These are phyloP conservation scores for Senecio squalidus DNA, from an alignment of 140 eudicot species.

Conservation along the genomic window DNA sequence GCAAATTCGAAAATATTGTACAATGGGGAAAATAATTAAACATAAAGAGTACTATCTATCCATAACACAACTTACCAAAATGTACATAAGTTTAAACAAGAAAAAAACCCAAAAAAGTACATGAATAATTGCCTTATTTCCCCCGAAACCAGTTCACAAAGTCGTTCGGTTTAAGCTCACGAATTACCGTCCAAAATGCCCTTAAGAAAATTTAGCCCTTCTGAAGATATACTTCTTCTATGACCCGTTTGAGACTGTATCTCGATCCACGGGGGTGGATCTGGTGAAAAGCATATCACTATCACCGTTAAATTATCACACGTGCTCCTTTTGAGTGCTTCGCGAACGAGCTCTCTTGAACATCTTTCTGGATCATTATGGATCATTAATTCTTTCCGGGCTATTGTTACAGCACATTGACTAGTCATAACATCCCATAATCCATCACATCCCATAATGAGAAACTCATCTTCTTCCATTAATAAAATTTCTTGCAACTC, in stretches of 20 bases:
- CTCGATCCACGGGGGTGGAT: constrained; percentile 83
- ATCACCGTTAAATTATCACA: constrained; percentile 70
- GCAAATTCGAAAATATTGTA: constrained; percentile 20
- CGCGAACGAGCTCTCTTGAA: constrained; percentile 64
- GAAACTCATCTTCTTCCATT: constrained; percentile 71
- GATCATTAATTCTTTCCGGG: constrained; percentile 61
- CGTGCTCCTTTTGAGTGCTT: constrained; percentile 61
- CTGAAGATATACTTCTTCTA: constrained; percentile 69
- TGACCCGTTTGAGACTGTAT: constrained; percentile 36
- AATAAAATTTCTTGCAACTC: constrained; percentile 62
- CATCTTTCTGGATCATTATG: constrained; percentile 76
- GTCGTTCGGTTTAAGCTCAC: too few relatives aligned
- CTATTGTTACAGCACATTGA: constrained; percentile 68
- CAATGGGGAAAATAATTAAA: constrained; percentile 21
- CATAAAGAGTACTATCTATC: constrained; percentile 23
- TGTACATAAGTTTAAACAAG: constrained; percentile 15
- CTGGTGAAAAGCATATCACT: constrained; percentile 62
- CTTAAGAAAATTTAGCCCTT: constrained; percentile 66
- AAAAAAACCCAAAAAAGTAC: background rate
- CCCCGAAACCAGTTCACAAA: constrained; percentile 16
- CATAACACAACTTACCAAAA: constrained; percentile 29
- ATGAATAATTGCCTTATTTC: constrained; percentile 17
- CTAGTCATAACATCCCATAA: constrained; percentile 86
- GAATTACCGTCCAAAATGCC: constrained; percentile 48
- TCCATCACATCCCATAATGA: constrained; percentile 77